Base-by-base conservation (phyloP, 2,329 filamentous ascomycete species). In the Botrytis fabae region DNA sequence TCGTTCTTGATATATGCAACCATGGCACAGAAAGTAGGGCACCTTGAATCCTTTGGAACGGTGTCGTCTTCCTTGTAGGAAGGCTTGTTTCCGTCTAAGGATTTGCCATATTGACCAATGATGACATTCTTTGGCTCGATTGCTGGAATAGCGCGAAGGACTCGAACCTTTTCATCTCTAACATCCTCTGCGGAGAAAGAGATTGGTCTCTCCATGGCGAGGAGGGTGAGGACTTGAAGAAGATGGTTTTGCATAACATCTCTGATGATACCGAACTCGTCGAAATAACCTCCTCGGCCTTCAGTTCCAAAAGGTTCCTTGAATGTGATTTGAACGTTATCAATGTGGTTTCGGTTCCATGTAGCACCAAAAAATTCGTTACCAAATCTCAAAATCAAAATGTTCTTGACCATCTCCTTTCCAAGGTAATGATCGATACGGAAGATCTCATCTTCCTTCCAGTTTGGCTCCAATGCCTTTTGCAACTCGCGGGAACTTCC, bases 361-460 rank as follows among this genome's bases (percentile, higher is more conserved):
- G 95, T 99, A 61, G 96, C 95, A 77, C 95, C 95, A 79, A 99
- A 93, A 88, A 99, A 99, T 78, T 97, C 95, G 86, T 99, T 99
- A 79, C 96, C 97, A 82, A 99, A 99, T 82, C 97, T 90, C 78
- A 99, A 89, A 79, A 99, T 98, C 78, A 99, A 88, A 78, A 99
- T 97, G 85, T 99, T 99, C 91, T 99, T 99, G 80, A 99, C 96
- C 96, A 99, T 99, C 85, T 99, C 96, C 88, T 99, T 99, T 80
- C 97, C 97, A 65, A 99, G 90, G 84, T 99, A 99, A 86, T 99
- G 96, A 83, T 99, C 96, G 81, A 99, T 99, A 81, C 96, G 94
- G 91, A 97, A 99, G 78, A 99, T 91, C 85, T 99, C 96, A 71
- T 98, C 95, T 85, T 99, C 97, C 81, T 93, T 96, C 97, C 96